Evolutionary conservation across 768 basidiomycete species (phyloP).

Genomic region (Phallus indusiatus): DNA sequence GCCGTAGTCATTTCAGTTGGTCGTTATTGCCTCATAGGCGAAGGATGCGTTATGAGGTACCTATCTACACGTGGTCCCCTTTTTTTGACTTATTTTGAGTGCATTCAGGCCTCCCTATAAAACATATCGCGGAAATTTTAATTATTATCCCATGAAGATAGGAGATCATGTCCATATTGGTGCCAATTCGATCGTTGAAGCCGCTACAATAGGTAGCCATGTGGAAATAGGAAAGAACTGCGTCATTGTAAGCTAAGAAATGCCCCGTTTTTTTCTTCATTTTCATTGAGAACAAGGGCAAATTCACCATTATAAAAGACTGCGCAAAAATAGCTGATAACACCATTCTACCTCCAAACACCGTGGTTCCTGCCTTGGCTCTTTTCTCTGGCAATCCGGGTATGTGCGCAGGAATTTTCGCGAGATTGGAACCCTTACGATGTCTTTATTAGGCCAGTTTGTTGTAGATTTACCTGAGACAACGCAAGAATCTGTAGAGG

Average conservation of each 20-base stretch:
- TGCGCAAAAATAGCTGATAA: conserved; percentile 86
- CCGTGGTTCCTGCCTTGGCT: conserved; percentile 83
- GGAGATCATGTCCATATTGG: conserved; percentile 95
- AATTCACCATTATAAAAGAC: conserved; percentile 95
- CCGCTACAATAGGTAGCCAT: conserved; percentile 87
- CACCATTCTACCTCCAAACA: conserved; percentile 83
- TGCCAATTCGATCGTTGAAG: conserved; percentile 81
- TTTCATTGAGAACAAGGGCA: conserved; percentile 52
- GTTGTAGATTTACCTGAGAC: conserved; percentile 85
- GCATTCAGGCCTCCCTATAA: conserved; percentile 68
- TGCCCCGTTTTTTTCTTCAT: not conserved
- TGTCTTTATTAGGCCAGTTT: conserved; percentile 50
- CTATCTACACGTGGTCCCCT: conserved; percentile 10
- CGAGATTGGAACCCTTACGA: not conserved
- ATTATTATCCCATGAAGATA: conserved; percentile 97
- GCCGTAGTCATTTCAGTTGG: conserved; percentile 91
- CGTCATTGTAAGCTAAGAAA: conserved; percentile 59
- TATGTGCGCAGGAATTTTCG: conserved; percentile 23
- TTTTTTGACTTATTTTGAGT: not conserved
- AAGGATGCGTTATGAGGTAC: conserved; percentile 82
- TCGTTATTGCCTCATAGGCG: conserved; percentile 85
- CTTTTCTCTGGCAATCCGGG: conserved; percentile 87
- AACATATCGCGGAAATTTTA: conserved; percentile 84
- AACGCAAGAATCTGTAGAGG: conserved; percentile 85
- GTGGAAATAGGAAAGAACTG: conserved; percentile 95